Base-by-base conservation (phyloP, 176 grass and related monocot species). In the Themeda triandra region DNA sequence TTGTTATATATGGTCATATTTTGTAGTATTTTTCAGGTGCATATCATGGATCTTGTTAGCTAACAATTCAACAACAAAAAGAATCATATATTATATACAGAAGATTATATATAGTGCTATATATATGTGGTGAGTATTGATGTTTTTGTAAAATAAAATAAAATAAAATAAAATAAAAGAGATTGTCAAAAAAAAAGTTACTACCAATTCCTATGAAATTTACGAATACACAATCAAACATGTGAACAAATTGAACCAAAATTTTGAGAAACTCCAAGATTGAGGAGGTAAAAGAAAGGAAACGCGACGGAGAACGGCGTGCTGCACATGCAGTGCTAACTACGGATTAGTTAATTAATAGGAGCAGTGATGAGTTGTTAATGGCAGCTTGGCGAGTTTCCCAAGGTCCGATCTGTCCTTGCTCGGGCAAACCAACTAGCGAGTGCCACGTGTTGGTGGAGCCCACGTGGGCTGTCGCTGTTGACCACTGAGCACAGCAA, bases 321-420 rank as follows among this genome's bases (percentile, higher is more conserved):
- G 36, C 33, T n/a, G 3, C 72, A 42, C 73, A 59, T 36, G 35
- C 54, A 41, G 40, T 21, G 15, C 58, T 33, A 29, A 40, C 30
- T 73, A 33, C 10, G 19, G 1, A 46, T 46, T 66, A 64, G 39
- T 65, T 65, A 29, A 66, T 33, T 54, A 13, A 51, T 62, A 27
- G 36, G 6, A 63, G 8, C 23, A 11, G 9, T 13, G 14, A 19
- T 51, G 29, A 65, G 64, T 33, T 48, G 17, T 41, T 71, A 85
- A 63, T 2, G 63, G 19, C 41, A 31, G 32, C n/a, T 40, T 63
- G 14, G 13, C 42, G 70, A 13, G 10, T 11, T 33, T 87, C 33
- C 78, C 85, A 6, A 87, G 70, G 56, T 87, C 85, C 60, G 77
- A 81, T 86, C 85, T 81, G 85, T 56, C 69, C 18, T n/a, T 24